Evolutionary conservation across 495 filamentous ascomycete genomes (phyloP), one percentile per base, ranked within the genome.

Genomic region (Tuber magnatum): DNA sequence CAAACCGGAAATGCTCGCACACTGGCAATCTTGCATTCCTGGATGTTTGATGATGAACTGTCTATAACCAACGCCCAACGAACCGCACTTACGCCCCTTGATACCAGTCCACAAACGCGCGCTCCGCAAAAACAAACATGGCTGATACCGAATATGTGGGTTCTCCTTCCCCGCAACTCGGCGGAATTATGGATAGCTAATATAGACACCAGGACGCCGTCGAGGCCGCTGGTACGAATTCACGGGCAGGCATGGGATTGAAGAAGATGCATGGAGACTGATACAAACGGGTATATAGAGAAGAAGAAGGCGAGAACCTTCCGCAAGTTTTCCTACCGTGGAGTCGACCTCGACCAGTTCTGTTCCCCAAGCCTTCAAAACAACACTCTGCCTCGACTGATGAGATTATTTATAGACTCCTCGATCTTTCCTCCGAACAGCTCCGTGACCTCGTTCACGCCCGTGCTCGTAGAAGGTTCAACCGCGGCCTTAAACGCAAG

Each of bases 311-410:
- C 90, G 88, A 97, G 94, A 93, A 88, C 93, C 84, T 98, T 98
- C 92, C 92, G 94, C 88, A 98, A 98, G 91, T 99, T 99, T 86
- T 95, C 94, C 81, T 99, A 97, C 91, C 94, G 95, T 84, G 95
- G 95, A 81, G 92, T 98, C 86, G 95, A 99, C 85, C 94, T 99
- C 86, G 95, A 99, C 86, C 92, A 96, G 94, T 87, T 78, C 65
- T 44, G 76, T 86, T 78, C 73, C 77, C 77, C 77, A 77, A 77
- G 20, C 22, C 43, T 75, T 38, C 28, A 18, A 5, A 18, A 38
- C 65, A 68, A 48, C 68, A 71, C 72, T 68, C 71, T 28, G 28
- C 70, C 35, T 68, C 20, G 35, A 48, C 79, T 81, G 75, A 81
- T 38, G n/a, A 71, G 61, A 22, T 28, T 65, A 61, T 75, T 68